Evolutionary conservation across 78 protist genomes (phyloP), one percentile per base, ranked within the genome.

Genomic region (Dictyostelium citrinum): DNA sequence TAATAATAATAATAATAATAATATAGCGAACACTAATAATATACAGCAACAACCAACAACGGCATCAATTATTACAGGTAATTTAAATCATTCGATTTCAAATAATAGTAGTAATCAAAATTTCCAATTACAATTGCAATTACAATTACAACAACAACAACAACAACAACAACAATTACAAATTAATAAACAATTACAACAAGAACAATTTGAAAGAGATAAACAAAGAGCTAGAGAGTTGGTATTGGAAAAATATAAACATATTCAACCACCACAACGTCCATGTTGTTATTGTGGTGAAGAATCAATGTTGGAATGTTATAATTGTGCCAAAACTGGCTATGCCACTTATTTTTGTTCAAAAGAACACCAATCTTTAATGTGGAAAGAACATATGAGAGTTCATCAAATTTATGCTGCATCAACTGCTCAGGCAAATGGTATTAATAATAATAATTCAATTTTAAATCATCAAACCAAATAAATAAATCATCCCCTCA

Each of bases 261-360:
- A 60, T 58, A 7, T 29, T 20, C 83, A 72, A 46, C 92, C 83
- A 86, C 91, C 95, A 9, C 90, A 91, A 51, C 51, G 95, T 39
- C 90, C 95, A 37, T 91, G 95, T 78, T 76, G 83, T 35, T 91
- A 82, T 67, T 91, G 95, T 70, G 95, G 95, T 41, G 95, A 91
- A 14, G 95, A 91, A 51, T 80, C 90, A 55, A 77, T 77, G 43
- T 67, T 91, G 37, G 95, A 91, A 51, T 91, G 95, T 74, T 83
- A 83, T 33, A 76, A 75, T 51, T 91, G 95, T 74, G 88, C 85
- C 16, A 90, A 82, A 24, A 79, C 78, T 35, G 86, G 86, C 4
- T 70, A 49, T 55, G 90, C 95, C 58, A 84, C 95, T 41, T 91
- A 83, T 27, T 91, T 91, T 68, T 91, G 95, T 51, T 78, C 95